Conservation (phyloP, 495 filamentous ascomycete genomes). For the Filosporella fistucella region DNA sequence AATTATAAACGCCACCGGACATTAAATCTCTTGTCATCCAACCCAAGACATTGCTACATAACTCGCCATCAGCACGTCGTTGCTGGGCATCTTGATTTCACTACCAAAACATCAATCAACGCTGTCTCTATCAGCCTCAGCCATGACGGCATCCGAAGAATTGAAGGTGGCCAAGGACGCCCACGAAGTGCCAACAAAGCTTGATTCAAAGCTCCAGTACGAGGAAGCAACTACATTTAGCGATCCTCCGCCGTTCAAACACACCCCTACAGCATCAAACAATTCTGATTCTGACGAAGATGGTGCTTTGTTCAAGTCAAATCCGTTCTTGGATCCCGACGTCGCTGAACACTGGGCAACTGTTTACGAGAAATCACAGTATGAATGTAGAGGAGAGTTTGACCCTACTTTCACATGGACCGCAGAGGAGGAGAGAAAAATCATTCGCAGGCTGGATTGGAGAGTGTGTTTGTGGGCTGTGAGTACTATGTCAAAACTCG, state of each 20-base stretch:
- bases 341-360: slow-evolving; percentile 8
- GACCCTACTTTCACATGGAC: slow-evolving; percentile 70
- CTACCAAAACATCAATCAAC: no score
- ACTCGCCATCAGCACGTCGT: no score
- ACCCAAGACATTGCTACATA: no score
- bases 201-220: slow-evolving; percentile 1
- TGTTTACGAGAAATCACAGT: slow-evolving; percentile 28
- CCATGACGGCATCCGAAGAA: no score
- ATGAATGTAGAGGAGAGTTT: slow-evolving; percentile 68
- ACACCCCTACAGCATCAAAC: neutral
- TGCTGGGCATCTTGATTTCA: no score
- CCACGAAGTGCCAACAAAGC: no score
- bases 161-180: no score
- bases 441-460: slow-evolving; percentile 56
- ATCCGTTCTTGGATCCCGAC: slow-evolving; percentile 21
- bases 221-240: neutral
- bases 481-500: no score
- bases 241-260: neutral
- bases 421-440: slow-evolving; percentile 59
- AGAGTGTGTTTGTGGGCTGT: slow-evolving; percentile 48
- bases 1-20: no score
- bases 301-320: slow-evolving; percentile 1
- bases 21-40: no score
- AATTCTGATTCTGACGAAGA: slow-evolving; percentile 14
- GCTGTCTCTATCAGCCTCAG: no score